Evolutionary conservation across 2,329 filamentous ascomycete genomes (phyloP).

Genomic region (Aschersonia sp.): DNA sequence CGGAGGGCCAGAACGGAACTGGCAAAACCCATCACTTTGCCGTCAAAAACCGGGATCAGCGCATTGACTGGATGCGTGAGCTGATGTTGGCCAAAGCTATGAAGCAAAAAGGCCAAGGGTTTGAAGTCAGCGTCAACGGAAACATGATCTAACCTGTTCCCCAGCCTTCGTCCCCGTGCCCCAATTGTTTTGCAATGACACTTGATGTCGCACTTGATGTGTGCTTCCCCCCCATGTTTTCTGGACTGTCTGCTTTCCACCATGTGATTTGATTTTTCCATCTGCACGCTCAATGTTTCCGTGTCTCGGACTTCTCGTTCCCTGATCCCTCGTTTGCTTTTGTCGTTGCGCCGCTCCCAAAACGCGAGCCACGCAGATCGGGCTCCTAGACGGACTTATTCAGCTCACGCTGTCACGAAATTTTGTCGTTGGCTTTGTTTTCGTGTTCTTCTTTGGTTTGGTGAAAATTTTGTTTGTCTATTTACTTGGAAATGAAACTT

Average conservation of each 20-base stretch:
- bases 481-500: too few relatives aligned
- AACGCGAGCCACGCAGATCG: neutral
- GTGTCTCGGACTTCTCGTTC: neutral
- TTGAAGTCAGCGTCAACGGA: conserved; percentile 69
- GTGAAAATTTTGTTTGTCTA: too few relatives aligned
- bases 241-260: too few relatives aligned
- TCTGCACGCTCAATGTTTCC: too few relatives aligned
- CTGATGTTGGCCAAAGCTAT: conserved; percentile 81
- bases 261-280: too few relatives aligned
- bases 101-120: conserved; percentile 71
- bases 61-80: conserved; percentile 96
- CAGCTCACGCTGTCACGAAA: neutral
- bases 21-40: conserved; percentile 91
- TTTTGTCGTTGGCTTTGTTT: neutral
- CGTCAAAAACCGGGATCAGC: conserved; percentile 70
- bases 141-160: conserved; percentile 42
- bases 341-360: neutral
- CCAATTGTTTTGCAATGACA: neutral
- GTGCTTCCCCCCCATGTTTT: too few relatives aligned
- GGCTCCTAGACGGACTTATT: neutral
- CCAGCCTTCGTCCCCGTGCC: neutral
- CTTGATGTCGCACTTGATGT: too few relatives aligned
- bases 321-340: neutral
- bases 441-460: neutral
- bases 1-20: conserved; percentile 40